phyloP scores from a whole-genome alignment of 2,329 filamentous ascomycete species.

The Xylaria sp. region DNA sequence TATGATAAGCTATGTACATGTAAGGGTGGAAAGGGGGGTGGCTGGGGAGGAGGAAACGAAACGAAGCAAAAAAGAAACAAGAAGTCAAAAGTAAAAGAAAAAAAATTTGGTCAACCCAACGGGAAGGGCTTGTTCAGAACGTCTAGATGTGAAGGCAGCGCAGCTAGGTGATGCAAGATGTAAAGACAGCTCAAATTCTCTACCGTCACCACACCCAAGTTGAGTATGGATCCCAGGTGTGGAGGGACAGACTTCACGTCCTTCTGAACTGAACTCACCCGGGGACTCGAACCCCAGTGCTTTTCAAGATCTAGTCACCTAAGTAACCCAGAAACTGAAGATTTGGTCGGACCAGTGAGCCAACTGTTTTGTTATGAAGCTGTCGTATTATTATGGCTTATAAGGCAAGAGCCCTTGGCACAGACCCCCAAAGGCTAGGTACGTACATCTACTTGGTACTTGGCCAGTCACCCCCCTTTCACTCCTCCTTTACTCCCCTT shows the following conservation, averaged over 20 bases:
- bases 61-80: not conserved
- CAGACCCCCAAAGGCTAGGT: not conserved
- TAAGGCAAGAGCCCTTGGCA: not conserved
- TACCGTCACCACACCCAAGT: not conserved
- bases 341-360: slow-evolving; percentile 6
- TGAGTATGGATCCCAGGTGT: not conserved
- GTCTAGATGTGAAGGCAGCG: not conserved
- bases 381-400: not conserved
- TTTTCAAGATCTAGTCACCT: not conserved
- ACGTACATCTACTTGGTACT: too few species aligned
- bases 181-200: not conserved
- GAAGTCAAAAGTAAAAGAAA: not conserved
- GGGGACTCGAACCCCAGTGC: slow-evolving; percentile 8
- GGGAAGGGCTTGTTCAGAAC: not conserved
- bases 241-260: not conserved
- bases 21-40: not conserved
- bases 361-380: slow-evolving; percentile 1
- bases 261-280: not conserved
- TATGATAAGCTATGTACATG: too few species aligned
- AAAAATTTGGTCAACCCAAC: slow-evolving; percentile 1
- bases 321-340: not conserved
- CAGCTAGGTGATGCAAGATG: not conserved
- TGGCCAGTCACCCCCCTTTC: not conserved
- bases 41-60: not conserved
- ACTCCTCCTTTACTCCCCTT: not conserved